These are phyloP conservation scores for Aspergillus asperescens DNA, from an alignment of 495 filamentous ascomycete species.

Conservation along the genomic window DNA sequence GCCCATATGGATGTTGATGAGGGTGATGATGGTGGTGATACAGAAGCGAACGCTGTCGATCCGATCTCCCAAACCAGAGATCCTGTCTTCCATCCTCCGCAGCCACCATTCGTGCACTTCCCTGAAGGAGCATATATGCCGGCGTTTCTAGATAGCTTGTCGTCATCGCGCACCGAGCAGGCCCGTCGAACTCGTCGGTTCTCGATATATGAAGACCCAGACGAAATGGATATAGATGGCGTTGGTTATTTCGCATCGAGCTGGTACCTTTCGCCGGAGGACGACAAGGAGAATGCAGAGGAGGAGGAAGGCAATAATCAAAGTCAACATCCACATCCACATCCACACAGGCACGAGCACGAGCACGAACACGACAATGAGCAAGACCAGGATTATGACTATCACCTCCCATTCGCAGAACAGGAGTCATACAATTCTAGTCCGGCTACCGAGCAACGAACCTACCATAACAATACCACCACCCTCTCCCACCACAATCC, in stretches of 20 bases:
- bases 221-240: background rate
- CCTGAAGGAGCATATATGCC: background rate
- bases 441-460: too few species aligned
- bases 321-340: too few species aligned
- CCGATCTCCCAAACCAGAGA: background rate
- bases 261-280: conserved; percentile 11
- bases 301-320: background rate
- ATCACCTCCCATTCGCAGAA: too few species aligned
- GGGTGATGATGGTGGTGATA: background rate
- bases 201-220: conserved; percentile 22
- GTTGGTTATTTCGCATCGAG: background rate
- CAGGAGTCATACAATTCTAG: too few species aligned
- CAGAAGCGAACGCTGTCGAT: background rate
- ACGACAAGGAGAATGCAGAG: conserved; percentile 17
- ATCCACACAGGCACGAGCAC: background rate
- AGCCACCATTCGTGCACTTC: background rate
- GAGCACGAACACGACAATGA: background rate
- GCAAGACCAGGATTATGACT: too few species aligned
- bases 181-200: background rate
- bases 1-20: background rate
- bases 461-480: too few species aligned
- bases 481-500: background rate
- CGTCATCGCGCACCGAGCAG: background rate
- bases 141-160: background rate
- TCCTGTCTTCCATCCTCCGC: background rate